Conservation (phyloP, 2,329 filamentous ascomycete genomes). For the Alternaria tenuissima region DNA sequence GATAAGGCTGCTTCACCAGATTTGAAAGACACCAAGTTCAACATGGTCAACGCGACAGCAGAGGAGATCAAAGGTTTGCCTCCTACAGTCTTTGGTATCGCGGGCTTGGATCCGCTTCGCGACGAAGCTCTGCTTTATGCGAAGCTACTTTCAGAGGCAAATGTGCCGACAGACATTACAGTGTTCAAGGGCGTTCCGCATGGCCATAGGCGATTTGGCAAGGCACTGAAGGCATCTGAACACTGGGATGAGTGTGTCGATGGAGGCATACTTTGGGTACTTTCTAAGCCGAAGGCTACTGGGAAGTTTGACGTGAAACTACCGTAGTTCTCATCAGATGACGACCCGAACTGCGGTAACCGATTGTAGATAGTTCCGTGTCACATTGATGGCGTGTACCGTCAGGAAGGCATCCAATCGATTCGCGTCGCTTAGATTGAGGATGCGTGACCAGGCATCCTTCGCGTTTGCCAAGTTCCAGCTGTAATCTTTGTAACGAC, state of each 20-base stretch:
- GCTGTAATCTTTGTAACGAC: too few species aligned
- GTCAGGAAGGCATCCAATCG: background rate
- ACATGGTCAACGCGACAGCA: conserved; percentile 43
- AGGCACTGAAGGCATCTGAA: conserved; percentile 50
- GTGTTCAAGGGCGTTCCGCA: conserved; percentile 64
- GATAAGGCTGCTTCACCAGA: conserved; percentile 28
- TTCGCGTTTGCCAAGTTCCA: too few species aligned
- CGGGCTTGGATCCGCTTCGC: conserved; percentile 59
- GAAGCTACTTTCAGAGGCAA: conserved; percentile 52
- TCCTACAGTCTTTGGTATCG: conserved; percentile 59
- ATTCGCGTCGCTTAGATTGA: background rate
- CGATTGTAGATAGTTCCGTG: too few species aligned
- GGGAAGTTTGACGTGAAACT: conserved; percentile 47
- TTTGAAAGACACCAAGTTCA: conserved; percentile 43
- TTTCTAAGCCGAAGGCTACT: conserved; percentile 47
- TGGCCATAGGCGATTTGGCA: conserved; percentile 59
- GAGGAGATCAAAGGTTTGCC: conserved; percentile 55
- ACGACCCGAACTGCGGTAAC: background rate
- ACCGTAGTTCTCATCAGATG: conserved; percentile 1
- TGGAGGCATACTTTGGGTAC: conserved; percentile 55
- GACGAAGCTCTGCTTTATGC: conserved; percentile 61
- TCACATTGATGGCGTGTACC: background rate
- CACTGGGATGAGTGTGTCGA: conserved; percentile 57
- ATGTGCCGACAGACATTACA: conserved; percentile 59
- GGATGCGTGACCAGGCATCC: background rate